These are phyloP conservation scores for Hygrocybe punicea DNA, from an alignment of 768 basidiomycete species.

Conservation along the genomic window DNA sequence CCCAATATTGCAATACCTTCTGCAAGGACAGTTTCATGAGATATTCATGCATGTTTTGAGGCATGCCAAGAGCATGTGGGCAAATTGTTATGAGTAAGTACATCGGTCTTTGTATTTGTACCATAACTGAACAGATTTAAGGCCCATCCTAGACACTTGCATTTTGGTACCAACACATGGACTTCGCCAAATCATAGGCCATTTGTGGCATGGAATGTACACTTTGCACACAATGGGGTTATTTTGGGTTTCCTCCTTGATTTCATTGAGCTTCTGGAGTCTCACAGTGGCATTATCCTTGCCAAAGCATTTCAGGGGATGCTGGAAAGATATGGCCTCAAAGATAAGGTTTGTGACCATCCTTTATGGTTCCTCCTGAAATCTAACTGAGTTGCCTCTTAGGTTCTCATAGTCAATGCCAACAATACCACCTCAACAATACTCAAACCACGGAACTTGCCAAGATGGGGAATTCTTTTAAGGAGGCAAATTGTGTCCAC, in stretches of 20 bases:
- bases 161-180: background rate
- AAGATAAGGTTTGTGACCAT: constrained; percentile 12
- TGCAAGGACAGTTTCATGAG: constrained; percentile 27
- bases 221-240: background rate
- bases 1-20: constrained; percentile 37
- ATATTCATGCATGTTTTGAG: constrained; percentile 29
- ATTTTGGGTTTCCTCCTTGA: background rate
- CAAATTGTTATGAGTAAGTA: constrained; percentile 24
- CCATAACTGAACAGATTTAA: background rate
- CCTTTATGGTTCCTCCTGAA: background rate
- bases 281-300: constrained; percentile 33
- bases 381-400: background rate
- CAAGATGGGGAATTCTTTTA: constrained; percentile 10
- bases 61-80: constrained; percentile 19
- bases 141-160: background rate
- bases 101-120: background rate
- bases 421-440: constrained; percentile 28
- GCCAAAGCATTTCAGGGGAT: constrained; percentile 20
- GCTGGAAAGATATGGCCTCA: constrained; percentile 18
- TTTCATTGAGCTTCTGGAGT: background rate
- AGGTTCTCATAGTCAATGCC: constrained; percentile 23
- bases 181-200: too few species aligned
- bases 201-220: too few species aligned
- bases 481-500: constrained; percentile 3
- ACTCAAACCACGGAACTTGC: constrained; percentile 17